These are phyloP conservation scores for Pseudotsuga menziesii DNA, from an alignment of 75 land plant genomes.

Conservation along the genomic window DNA sequence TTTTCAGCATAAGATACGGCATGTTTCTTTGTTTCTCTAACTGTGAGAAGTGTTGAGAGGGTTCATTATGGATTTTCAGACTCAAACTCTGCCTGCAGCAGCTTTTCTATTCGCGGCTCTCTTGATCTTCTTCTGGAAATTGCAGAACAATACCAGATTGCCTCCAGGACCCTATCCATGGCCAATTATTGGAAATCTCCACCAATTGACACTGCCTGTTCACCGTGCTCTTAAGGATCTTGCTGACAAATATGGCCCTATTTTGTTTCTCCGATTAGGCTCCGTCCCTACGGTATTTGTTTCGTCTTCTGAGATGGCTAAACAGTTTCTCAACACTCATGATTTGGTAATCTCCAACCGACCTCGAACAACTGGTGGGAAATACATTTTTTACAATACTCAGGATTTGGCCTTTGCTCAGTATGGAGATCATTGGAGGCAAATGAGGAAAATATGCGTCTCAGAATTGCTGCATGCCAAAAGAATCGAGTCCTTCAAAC, in stretches of 20 bases:
- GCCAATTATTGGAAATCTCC: conserved; percentile 30
- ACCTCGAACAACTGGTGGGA: conserved; percentile 20
- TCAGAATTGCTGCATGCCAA: conserved; percentile 28
- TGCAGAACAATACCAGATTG: too few relatives aligned
- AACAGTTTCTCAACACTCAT: conserved; percentile 36
- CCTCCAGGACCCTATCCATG: conserved; percentile 21
- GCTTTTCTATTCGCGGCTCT: too few relatives aligned
- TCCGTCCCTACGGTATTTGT: conserved; percentile 28
- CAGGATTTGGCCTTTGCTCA: conserved; percentile 29
- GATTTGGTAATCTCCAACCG: conserved; percentile 25
- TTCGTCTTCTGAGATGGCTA: conserved; percentile 39
- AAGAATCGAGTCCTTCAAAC: background rate
- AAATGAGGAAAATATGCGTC: conserved; percentile 45
- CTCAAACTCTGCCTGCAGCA: too few relatives aligned
- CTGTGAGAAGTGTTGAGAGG: too few relatives aligned
- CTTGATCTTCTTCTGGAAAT: too few relatives aligned
- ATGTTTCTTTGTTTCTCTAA: too few relatives aligned
- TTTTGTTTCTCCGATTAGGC: conserved; percentile 39
- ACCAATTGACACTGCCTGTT: conserved; percentile 16
- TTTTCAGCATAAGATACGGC: too few relatives aligned
- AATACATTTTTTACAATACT: conserved; percentile 19
- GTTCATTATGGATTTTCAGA: too few relatives aligned
- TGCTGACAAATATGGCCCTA: conserved; percentile 26
- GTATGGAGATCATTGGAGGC: conserved; percentile 42
- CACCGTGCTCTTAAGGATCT: conserved; percentile 16